Percentiles rank a stretch among this genome's conserved stretches.
These are phyloP conservation scores for Salix viminalis DNA, from an alignment of 345 rosid genomes.

Conservation along the genomic window DNA sequence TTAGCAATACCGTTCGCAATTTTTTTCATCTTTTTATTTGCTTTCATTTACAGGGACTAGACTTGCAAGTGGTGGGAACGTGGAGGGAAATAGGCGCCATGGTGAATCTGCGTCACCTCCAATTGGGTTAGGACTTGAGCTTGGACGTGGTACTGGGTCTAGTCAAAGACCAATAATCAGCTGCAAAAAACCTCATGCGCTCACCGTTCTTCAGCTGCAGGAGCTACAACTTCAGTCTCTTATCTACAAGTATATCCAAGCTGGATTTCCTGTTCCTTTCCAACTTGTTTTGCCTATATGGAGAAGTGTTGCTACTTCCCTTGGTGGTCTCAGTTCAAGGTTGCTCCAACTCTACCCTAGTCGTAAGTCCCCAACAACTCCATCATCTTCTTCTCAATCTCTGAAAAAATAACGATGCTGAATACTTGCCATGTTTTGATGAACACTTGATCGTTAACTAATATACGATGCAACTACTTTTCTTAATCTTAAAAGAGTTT, in stretches of 20 bases:
- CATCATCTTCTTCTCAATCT: not conserved
- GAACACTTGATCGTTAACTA: not conserved
- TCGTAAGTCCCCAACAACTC: conserved; percentile 26
- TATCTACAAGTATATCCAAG: conserved; percentile 39
- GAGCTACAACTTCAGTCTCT: conserved; percentile 47
- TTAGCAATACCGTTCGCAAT: not conserved
- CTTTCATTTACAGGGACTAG: conserved; percentile 16
- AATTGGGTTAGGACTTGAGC: conserved; percentile 38
- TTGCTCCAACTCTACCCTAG: conserved; percentile 30
- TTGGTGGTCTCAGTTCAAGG: conserved; percentile 15
- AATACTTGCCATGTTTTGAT: not conserved
- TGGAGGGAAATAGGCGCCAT: conserved; percentile 19
- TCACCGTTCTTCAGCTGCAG: conserved; percentile 41
- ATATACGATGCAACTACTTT: not conserved
- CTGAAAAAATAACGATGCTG: not conserved
- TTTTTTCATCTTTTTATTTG: not conserved
- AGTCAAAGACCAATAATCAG: not conserved
- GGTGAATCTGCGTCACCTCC: conserved; percentile 23
- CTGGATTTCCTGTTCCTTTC: conserved; percentile 40
- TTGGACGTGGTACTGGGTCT: conserved; percentile 28
- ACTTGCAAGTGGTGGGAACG: conserved; percentile 12
- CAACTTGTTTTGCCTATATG: conserved; percentile 44
- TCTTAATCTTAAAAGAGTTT: not conserved
- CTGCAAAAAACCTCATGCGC: conserved; percentile 16
- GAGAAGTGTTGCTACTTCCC: conserved; percentile 34